Conservation (phyloP, 371 early-diverging fungal species). For the Actinomortierella ambigua region DNA sequence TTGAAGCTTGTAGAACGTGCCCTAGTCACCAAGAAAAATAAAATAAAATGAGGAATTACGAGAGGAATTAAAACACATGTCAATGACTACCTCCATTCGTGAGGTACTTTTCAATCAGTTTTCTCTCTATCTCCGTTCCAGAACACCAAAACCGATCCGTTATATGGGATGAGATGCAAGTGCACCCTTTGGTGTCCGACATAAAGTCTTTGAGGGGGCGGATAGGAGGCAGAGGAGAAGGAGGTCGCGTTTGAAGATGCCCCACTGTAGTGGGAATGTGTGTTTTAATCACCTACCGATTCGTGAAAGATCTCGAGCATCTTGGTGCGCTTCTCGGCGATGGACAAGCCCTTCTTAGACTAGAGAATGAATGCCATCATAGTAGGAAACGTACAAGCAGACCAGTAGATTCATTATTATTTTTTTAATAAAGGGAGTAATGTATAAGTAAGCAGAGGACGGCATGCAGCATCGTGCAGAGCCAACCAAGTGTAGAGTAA, state of each 20-base stretch:
- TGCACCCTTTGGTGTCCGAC: too few relatives aligned
- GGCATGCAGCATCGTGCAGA: too few relatives aligned
- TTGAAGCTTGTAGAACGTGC: conserved; percentile 75
- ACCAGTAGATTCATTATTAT: too few relatives aligned
- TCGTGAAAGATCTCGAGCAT: conserved; percentile 83
- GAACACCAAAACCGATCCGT: not conserved
- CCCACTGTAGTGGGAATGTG: conserved; percentile 4
- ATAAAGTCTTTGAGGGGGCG: too few relatives aligned
- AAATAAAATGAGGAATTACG: not conserved
- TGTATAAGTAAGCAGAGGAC: too few relatives aligned
- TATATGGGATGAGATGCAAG: too few relatives aligned
- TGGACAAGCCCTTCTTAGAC: conserved; percentile 62
- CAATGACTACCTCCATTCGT: not conserved
- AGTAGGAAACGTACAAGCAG: too few relatives aligned
- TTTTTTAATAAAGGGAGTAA: too few relatives aligned
- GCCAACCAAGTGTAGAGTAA: too few relatives aligned
- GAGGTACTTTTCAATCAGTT: not conserved
- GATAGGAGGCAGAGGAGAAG: not conserved
- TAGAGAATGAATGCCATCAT: not conserved
- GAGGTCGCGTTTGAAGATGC: not conserved
- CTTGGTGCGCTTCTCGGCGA: conserved; percentile 82
- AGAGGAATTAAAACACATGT: not conserved
- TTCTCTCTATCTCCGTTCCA: conserved; percentile 48
- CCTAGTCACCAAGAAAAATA: conserved; percentile 4
- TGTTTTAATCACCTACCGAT: conserved; percentile 50